Conservation (phyloP, 345 rosid genomes). For the Combretum micranthum region DNA sequence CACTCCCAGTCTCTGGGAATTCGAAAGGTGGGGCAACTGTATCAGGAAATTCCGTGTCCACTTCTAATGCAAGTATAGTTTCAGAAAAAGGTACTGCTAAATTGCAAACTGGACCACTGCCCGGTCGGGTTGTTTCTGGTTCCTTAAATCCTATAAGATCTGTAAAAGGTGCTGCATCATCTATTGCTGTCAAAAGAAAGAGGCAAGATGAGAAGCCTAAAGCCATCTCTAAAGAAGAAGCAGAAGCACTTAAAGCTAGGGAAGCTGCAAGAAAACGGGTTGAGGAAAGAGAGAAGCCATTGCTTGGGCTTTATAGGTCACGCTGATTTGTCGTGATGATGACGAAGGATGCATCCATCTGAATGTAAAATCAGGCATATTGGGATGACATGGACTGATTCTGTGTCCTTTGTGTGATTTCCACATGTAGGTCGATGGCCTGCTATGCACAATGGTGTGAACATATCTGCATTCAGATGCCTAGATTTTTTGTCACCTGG, state of each 20-base stretch:
- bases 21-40: constrained; percentile 30
- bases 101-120: constrained; percentile 30
- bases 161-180: constrained; percentile 63
- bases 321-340: constrained; percentile 28
- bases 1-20: constrained; percentile 28
- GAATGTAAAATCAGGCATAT: constrained; percentile 10
- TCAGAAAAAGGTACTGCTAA: constrained; percentile 23
- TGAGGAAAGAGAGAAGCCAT: constrained; percentile 78
- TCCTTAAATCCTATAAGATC: constrained; percentile 57
- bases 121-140: constrained; percentile 58
- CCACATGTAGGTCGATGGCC: no score
- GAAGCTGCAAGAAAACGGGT: constrained; percentile 95
- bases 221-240: constrained; percentile 64
- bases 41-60: constrained; percentile 25
- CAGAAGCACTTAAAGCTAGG: constrained; percentile 78
- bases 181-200: constrained; percentile 64
- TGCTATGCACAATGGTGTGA: no score
- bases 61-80: constrained; percentile 23
- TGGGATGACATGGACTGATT: constrained; percentile 1
- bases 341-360: constrained; percentile 7
- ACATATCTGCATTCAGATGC: no score
- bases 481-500: no score
- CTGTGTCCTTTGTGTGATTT: no score
- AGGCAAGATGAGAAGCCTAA: constrained; percentile 58
- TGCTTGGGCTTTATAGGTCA: constrained; percentile 78